phyloP scores from a whole-genome alignment of 176 grass and related monocot species.

The Oryza meyeriana region DNA sequence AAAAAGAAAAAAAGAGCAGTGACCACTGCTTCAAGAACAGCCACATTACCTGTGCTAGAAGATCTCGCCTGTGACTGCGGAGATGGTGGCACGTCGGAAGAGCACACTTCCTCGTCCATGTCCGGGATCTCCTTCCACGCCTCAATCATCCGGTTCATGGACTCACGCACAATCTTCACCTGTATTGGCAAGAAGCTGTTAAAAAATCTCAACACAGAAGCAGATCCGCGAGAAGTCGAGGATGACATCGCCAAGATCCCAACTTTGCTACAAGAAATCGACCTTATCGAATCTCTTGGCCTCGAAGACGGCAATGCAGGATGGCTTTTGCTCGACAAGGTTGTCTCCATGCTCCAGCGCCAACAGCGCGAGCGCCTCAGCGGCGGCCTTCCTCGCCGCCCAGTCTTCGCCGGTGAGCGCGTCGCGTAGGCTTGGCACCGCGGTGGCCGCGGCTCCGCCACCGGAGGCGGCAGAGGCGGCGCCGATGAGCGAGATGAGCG shows the following conservation, averaged over 20 bases:
- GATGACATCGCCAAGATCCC: neutral
- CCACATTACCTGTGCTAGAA: conserved; percentile 55
- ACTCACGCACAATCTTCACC: conserved; percentile 93
- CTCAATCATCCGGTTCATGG: conserved; percentile 89
- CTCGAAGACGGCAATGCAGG: conserved; percentile 79
- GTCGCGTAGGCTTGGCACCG: conserved; percentile 66
- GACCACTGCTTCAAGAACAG: neutral
- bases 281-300: conserved; percentile 95
- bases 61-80: conserved; percentile 42
- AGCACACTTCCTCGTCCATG: conserved; percentile 46
- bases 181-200: conserved; percentile 45
- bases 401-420: conserved; percentile 82
- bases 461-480: conserved; percentile 52
- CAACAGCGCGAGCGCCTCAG: conserved; percentile 71
- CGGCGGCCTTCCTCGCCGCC: conserved; percentile 81
- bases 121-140: conserved; percentile 92
- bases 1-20: neutral
- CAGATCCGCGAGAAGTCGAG: conserved; percentile 9
- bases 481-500: conserved; percentile 82
- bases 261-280: neutral
- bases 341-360: conserved; percentile 62
- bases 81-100: conserved; percentile 11
- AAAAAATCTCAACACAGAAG: conserved; percentile 21
- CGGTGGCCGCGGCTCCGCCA: conserved; percentile 46
- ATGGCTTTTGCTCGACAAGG: conserved; percentile 56